phyloP scores from a whole-genome alignment of 75 land plant species.

The Picea glauca region DNA sequence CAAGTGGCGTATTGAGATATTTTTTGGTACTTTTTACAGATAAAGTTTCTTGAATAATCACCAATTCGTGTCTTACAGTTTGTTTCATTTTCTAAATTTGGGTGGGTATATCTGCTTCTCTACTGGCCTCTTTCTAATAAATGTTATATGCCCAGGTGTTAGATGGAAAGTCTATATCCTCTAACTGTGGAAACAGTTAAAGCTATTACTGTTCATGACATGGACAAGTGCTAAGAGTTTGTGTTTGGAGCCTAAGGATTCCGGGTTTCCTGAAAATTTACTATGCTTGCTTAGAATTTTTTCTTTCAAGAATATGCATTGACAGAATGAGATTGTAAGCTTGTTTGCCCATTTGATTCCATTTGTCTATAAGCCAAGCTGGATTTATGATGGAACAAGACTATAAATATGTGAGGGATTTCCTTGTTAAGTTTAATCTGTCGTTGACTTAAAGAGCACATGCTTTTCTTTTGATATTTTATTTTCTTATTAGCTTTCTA shows the following conservation, averaged over 20 bases:
- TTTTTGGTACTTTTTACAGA: too few relatives aligned
- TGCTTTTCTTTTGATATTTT: neutral
- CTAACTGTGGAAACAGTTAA: neutral
- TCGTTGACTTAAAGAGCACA: neutral
- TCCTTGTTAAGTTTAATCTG: too few relatives aligned
- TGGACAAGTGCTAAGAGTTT: neutral
- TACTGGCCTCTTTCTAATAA: too few relatives aligned
- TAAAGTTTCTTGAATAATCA: too few relatives aligned
- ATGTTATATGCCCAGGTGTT: too few relatives aligned
- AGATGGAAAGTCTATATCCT: too few relatives aligned
- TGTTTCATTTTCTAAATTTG: too few relatives aligned
- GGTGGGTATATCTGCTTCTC: too few relatives aligned
- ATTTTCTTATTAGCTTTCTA: neutral
- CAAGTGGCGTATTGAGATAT: too few relatives aligned
- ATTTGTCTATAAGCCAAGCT: neutral
- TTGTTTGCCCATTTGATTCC: neutral
- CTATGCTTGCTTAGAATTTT: neutral
- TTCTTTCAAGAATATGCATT: neutral
- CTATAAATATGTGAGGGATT: neutral
- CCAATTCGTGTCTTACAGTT: too few relatives aligned
- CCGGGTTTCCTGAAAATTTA: neutral
- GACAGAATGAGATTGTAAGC: neutral
- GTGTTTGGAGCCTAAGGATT: neutral
- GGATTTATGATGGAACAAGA: neutral
- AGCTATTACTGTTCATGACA: neutral